phyloP scores from a whole-genome alignment of 192 early-diverging fungal species.

The Haplosporangium gracile region DNA sequence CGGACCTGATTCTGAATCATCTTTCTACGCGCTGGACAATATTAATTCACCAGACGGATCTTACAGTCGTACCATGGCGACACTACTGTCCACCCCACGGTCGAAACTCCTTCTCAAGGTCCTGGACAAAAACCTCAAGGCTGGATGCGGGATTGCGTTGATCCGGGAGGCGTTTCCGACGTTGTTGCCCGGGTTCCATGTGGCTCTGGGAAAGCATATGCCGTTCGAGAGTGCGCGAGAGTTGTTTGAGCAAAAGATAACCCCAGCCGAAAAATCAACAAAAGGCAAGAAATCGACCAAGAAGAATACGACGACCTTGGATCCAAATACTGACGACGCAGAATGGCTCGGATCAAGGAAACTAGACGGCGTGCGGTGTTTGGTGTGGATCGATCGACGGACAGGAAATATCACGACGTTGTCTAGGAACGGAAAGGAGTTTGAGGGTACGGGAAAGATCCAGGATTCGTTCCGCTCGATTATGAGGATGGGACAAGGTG shows the following conservation, averaged over 20 bases:
- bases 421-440: constrained; percentile 58
- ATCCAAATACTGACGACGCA: neutral
- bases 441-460: constrained; percentile 41
- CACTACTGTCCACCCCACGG: constrained; percentile 7
- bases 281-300: neutral
- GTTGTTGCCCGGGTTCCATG: constrained; percentile 31
- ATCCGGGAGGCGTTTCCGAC: constrained; percentile 28
- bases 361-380: constrained; percentile 65
- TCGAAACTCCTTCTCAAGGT: constrained; percentile 50
- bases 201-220: constrained; percentile 29
- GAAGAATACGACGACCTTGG: neutral
- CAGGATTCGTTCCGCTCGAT: constrained; percentile 18
- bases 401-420: constrained; percentile 38
- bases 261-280: neutral
- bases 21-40: too few species aligned
- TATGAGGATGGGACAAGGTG: neutral
- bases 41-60: neutral
- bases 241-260: constrained; percentile 4
- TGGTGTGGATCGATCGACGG: constrained; percentile 43
- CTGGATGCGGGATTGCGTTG: constrained; percentile 27
- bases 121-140: constrained; percentile 51
- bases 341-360: constrained; percentile 65
- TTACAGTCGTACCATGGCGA: neutral
- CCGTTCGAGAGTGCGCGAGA: neutral
- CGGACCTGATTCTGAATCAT: neutral